Percentiles rank a stretch among this genome's conserved stretches.
Conservation (phyloP, 2,329 filamentous ascomycete species). For the Xylariaceae sp. region DNA sequence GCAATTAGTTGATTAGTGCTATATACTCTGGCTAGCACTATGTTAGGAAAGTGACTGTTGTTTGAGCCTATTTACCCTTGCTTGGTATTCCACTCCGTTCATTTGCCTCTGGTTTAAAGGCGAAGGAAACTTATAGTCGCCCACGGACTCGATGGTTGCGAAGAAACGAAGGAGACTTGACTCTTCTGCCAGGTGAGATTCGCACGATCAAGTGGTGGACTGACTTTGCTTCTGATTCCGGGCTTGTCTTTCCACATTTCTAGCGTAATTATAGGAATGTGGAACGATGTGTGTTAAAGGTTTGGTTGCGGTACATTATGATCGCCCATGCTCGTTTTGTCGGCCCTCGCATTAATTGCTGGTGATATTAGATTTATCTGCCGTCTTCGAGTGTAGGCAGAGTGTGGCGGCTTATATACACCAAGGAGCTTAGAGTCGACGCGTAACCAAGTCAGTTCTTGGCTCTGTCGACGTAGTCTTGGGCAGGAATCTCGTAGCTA, state of each 20-base stretch:
- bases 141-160: not conserved
- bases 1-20: not conserved
- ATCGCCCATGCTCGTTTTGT: too few relatives aligned
- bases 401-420: not conserved
- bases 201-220: too few relatives aligned
- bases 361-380: not conserved
- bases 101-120: not conserved
- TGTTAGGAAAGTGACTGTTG: not conserved
- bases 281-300: too few relatives aligned
- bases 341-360: not conserved
- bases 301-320: too few relatives aligned
- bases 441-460: slow-evolving; percentile 26
- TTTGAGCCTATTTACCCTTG: not conserved
- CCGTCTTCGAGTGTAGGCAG: not conserved
- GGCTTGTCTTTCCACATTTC: not conserved
- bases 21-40: not conserved
- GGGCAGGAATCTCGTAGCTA: slow-evolving; percentile 68
- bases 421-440: not conserved
- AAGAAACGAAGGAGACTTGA: not conserved
- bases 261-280: too few relatives aligned
- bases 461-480: slow-evolving; percentile 69
- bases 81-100: not conserved
- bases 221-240: not conserved
- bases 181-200: not conserved
- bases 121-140: not conserved